Percentiles rank a stretch among this genome's conserved stretches.
Conservation (phyloP, 2,329 filamentous ascomycete genomes). For the Cryphonectria radicalis region DNA sequence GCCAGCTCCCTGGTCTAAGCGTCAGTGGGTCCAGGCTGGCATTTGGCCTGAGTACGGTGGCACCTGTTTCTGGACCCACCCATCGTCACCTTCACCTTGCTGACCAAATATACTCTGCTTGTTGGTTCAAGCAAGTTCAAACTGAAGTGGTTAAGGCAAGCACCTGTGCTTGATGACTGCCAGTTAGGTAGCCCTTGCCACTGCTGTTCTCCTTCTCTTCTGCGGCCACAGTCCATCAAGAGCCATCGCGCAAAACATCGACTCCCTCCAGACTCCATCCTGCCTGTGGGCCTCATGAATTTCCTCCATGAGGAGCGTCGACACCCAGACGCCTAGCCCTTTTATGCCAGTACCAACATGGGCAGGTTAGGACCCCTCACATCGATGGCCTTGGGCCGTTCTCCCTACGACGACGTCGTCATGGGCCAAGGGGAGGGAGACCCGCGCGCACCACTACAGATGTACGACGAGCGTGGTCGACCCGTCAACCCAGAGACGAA, state of each 20-base stretch:
- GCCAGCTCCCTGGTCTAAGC: neutral
- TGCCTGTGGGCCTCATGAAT: slow-evolving; percentile 5
- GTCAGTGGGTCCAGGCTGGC: neutral
- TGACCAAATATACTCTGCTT: neutral
- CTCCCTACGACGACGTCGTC: slow-evolving; percentile 63
- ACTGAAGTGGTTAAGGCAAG: neutral
- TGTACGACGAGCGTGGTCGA: slow-evolving; percentile 60
- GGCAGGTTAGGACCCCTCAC: slow-evolving; percentile 60
- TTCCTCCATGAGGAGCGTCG: neutral
- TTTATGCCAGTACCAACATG: slow-evolving; percentile 43
- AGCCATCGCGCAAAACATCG: neutral
- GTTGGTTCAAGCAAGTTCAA: neutral
- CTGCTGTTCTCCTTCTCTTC: neutral
- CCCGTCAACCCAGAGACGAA: slow-evolving; percentile 60
- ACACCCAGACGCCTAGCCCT: neutral
- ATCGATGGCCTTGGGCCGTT: slow-evolving; percentile 61
- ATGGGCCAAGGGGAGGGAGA: slow-evolving; percentile 52
- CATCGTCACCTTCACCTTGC: neutral
- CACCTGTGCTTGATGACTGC: neutral
- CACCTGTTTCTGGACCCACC: neutral
- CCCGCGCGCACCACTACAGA: slow-evolving; percentile 47
- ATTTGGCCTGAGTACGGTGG: neutral
- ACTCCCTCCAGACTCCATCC: neutral
- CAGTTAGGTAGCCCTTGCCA: neutral
- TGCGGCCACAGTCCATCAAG: neutral